These are phyloP conservation scores for Phytophthora vignae DNA, from an alignment of 352 stramenopile genomes.

Conservation along the genomic window DNA sequence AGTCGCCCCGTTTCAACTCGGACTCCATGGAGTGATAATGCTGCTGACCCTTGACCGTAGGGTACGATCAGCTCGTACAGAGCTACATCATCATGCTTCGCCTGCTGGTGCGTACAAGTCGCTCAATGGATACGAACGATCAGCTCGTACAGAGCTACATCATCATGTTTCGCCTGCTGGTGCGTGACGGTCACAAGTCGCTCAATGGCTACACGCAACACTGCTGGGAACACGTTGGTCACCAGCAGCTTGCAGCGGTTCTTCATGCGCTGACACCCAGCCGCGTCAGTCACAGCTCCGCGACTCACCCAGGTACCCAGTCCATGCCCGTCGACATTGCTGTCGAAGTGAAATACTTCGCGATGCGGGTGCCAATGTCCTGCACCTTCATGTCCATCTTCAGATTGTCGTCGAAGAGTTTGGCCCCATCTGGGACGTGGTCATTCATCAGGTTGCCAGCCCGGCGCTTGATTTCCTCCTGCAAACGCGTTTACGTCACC, in stretches of 20 bases:
- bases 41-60: not conserved
- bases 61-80: not conserved
- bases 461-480: not conserved
- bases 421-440: not conserved
- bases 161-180: not conserved
- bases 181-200: slow-evolving; percentile 1
- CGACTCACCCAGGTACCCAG: slow-evolving; percentile 4
- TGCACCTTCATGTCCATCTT: slow-evolving; percentile 6
- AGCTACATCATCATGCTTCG: slow-evolving; percentile 2
- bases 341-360: slow-evolving; percentile 8
- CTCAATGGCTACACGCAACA: not conserved
- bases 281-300: slow-evolving; percentile 5
- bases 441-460: not conserved
- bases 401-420: not conserved
- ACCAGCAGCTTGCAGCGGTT: not conserved
- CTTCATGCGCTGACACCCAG: slow-evolving; percentile 7
- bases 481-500: not conserved
- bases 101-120: not conserved
- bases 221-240: not conserved
- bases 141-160: too few species aligned
- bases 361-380: slow-evolving; percentile 2
- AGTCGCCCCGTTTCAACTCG: not conserved
- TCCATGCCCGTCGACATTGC: not conserved
- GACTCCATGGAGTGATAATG: not conserved
- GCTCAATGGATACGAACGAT: not conserved